Evolutionary conservation across 139 green algal genomes (phyloP).

Genomic region (Micractinium sp.): DNA sequence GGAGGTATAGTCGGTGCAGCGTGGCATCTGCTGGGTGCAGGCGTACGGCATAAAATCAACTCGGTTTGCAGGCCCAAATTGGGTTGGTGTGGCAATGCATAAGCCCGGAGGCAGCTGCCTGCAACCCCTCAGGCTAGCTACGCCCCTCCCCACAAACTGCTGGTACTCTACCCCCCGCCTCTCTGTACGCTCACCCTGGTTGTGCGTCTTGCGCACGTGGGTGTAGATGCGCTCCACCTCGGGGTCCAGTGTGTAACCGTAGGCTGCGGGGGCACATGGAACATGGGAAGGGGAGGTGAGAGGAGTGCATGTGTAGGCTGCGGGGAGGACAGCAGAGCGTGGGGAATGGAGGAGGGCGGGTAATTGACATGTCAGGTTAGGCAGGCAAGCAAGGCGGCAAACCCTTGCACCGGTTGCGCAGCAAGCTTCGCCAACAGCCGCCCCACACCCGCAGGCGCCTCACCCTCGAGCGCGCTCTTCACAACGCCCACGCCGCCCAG

Average conservation of each 20-base stretch:
- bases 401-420: not conserved
- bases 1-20: too few relatives aligned
- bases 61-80: too few relatives aligned
- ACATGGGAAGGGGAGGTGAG: not conserved
- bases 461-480: conserved; percentile 63
- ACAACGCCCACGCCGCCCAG: conserved; percentile 77
- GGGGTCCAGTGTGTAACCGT: conserved; percentile 46
- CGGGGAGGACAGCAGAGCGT: too few relatives aligned
- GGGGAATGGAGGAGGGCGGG: too few relatives aligned
- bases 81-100: too few relatives aligned
- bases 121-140: too few relatives aligned
- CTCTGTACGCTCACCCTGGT: conserved; percentile 48
- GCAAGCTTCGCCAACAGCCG: not conserved
- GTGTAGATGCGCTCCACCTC: conserved; percentile 59
- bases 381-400: not conserved
- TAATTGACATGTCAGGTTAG: not conserved
- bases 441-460: not conserved
- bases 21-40: too few relatives aligned
- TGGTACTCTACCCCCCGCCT: too few relatives aligned
- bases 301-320: not conserved
- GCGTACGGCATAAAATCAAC: too few relatives aligned
- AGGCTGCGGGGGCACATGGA: conserved; percentile 25
- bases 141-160: too few relatives aligned
- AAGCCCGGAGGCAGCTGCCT: too few relatives aligned
- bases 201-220: conserved; percentile 78